Conservation (phyloP, 2,329 filamentous ascomycete species). For the Stachybotrys echinatus region DNA sequence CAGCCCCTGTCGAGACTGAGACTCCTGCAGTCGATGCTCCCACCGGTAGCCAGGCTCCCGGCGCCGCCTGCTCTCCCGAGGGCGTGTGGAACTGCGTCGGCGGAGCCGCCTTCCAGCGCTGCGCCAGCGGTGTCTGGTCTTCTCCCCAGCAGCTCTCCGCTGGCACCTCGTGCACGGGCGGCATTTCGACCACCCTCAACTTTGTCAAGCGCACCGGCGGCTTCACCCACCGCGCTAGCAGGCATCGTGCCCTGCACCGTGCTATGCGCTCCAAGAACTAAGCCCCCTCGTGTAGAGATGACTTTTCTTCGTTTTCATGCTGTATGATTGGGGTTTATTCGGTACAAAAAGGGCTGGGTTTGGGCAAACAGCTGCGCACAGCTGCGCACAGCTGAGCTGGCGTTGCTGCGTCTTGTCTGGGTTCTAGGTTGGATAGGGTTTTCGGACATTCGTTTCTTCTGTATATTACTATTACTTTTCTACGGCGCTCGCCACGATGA, state of each 20-base stretch:
- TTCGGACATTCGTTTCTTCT: background rate
- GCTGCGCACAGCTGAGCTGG: background rate
- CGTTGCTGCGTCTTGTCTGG: background rate
- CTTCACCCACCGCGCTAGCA: background rate
- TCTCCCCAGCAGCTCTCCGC: constrained; percentile 31
- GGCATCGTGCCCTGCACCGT: background rate
- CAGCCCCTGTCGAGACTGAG: constrained; percentile 13
- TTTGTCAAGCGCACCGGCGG: background rate
- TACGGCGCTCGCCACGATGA: background rate
- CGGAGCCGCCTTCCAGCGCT: constrained; percentile 48
- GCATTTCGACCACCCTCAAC: background rate
- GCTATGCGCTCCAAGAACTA: background rate
- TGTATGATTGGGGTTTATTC: background rate
- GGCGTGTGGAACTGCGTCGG: constrained; percentile 50
- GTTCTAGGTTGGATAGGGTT: background rate
- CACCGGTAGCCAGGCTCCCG: constrained; percentile 27
- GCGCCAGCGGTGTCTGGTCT: constrained; percentile 48
- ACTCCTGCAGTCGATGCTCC: constrained; percentile 8
- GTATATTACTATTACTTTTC: background rate
- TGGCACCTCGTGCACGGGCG: constrained; percentile 35
- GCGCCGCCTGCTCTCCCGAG: constrained; percentile 40
- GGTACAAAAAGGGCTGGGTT: background rate
- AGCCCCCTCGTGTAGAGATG: background rate
- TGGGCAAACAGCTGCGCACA: background rate
- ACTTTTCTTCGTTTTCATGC: background rate